Evolutionary conservation across 1,284 basidiomycete genomes (phyloP), one percentile per base, ranked within the genome.

Genomic region (Phylloboletellus chloephorus): DNA sequence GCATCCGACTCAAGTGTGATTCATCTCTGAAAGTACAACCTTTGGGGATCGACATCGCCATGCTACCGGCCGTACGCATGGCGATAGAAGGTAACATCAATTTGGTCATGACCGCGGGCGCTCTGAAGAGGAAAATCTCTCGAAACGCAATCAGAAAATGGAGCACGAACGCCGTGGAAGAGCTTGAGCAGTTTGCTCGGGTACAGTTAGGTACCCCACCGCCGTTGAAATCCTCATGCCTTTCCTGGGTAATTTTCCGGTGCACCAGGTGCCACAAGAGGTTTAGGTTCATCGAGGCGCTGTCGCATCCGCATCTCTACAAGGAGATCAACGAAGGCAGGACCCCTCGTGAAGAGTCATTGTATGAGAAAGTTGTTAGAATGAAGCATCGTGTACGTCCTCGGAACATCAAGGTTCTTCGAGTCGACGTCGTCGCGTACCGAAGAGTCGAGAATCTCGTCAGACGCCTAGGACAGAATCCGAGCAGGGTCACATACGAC

Each of bases 241-340:
- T 50, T 16, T 40, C 28, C n/a, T 46, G 24, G 6, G 39, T 55
- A 5, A 31, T 55, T 24, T 52, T 52, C 24, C 36, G 21, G 13
- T 51, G 49, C 29, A 49, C 12, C 11, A 7, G 3, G 17, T 50
- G 50, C 20, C 13, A 2, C 12, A 10, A 16, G 16, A 35, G 47
- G 29, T 24, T 46, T 3, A 10, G 12, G 19, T 50, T 54, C 15
- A 38, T 46, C 11, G 9, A 46, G 7, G 50, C 46, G 21, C 23
- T 54, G 7, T 41, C 24, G 4, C 52, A 52, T 20, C 5, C 1
- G 0, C 47, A 52, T 29, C 50, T 52, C 2, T 39, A 50, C 9
- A 22, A 19, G 22, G 6, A 7, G 6, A 30, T 2, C 8, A 1
- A 8, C 1, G 17, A 10, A 10, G 3, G 9, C 2, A 7, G 15